Conservation (phyloP, 164 flowering plant genomes). For the Houttuynia cordata region DNA sequence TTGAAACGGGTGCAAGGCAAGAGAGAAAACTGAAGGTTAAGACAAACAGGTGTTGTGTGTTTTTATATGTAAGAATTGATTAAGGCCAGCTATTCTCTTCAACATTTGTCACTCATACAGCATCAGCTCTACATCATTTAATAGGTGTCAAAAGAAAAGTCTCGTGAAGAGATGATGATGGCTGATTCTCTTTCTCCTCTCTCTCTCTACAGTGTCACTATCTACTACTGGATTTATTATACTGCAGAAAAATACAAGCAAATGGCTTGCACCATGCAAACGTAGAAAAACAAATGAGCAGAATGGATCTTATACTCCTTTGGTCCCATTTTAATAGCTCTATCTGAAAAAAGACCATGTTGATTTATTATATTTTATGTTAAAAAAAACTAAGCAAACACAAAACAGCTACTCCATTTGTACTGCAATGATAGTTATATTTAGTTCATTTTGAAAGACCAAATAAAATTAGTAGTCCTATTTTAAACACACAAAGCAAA, state of each 20-base stretch:
- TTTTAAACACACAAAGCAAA: too few relatives aligned
- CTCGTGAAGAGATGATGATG: constrained; percentile 44
- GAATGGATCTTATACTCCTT: background rate
- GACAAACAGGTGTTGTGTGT: background rate
- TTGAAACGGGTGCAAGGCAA: background rate
- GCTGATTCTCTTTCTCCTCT: constrained; percentile 6
- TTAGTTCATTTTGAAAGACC: too few relatives aligned
- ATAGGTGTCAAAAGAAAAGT: constrained; percentile 21
- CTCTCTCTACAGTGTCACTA: constrained; percentile 22
- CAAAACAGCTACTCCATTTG: too few relatives aligned
- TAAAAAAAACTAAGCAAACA: too few relatives aligned
- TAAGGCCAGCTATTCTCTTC: constrained; percentile 5
- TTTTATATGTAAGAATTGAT: background rate
- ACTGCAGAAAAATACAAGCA: constrained; percentile 18
- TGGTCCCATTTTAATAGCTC: too few relatives aligned
- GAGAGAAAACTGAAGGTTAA: background rate
- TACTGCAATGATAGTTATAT: too few relatives aligned
- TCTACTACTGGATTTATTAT: constrained; percentile 38
- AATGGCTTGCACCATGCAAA: constrained; percentile 7
- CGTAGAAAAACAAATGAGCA: constrained; percentile 5
- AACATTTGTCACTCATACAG: constrained; percentile 15
- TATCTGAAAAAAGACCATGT: too few relatives aligned
- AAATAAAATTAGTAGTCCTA: too few relatives aligned
- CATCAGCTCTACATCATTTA: constrained; percentile 27
- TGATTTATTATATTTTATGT: too few relatives aligned